Evolutionary conservation across 1,139 yeast species (phyloP), one percentile per base, ranked within the genome.

Genomic region (Debaryomycetaceae sp.): DNA sequence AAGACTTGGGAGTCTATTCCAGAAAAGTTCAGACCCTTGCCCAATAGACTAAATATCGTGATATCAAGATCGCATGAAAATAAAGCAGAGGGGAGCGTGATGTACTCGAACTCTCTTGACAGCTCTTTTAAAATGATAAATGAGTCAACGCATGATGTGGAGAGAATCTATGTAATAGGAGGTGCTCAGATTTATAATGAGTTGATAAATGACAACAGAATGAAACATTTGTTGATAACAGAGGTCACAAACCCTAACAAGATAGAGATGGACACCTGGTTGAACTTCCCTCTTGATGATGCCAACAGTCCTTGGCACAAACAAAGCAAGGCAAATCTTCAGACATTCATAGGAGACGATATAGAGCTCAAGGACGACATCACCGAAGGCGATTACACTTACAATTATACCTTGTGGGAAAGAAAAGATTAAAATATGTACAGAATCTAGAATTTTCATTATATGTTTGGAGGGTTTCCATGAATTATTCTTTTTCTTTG

Each of bases 1-100:
- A 86, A 83, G 59, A 93, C 99, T 1, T 93, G 98, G 96, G 95
- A 90, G 35, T 87, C 97, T 6, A 90, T 93, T 39, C 99, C 99
- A 0, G 49, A 65, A 1, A 83, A 76, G 60, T 93, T 89, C 66
- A 73, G 96, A 51, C 99, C 99, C 0, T 73, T 93, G 41, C 84
- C 85, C 2, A 80, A 75, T 43, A 75, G 99, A 45, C 51, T 82
- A 39, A 95, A 95, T 60, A 81, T 91, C 8, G 80, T 93, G 0
- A 66, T 93, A 17, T 85, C 96, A 5, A 70, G 91, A 40, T 49
- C 65, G 45, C 50, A 55, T 53, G 33, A 41, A 36, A 55, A 55
- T 43, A 56, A 54, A 6, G 40, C 52, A n/a, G 63, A 58, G n/a
- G 59, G 56, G 35, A 53, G 62, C 22, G 68, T 80, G 17, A 53